Evolutionary conservation across 768 basidiomycete species (phyloP).

Genomic region (Boletus sp.): DNA sequence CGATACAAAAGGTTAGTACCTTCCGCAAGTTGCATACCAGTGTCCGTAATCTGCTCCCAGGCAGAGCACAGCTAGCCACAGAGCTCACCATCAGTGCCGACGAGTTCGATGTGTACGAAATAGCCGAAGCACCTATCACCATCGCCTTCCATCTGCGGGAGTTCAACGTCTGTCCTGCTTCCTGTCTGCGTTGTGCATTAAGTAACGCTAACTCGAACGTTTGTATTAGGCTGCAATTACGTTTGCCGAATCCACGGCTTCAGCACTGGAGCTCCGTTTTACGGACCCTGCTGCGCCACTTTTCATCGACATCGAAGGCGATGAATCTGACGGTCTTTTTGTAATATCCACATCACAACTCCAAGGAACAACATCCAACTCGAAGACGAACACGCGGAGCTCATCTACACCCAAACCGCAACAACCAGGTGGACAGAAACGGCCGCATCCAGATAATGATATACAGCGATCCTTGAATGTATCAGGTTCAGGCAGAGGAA

Average conservation of each 20-base stretch:
- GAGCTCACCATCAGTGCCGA: constrained; percentile 73
- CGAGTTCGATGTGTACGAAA: constrained; percentile 77
- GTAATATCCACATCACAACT: constrained; percentile 75
- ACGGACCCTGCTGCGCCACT: constrained; percentile 71
- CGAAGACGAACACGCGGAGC: constrained; percentile 7
- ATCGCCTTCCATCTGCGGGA: constrained; percentile 81
- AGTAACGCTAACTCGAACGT: background rate
- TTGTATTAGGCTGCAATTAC: constrained; percentile 67
- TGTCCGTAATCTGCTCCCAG: constrained; percentile 32
- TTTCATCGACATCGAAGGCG: constrained; percentile 73
- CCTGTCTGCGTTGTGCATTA: background rate
- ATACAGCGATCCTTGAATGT: constrained; percentile 28
- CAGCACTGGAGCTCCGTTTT: constrained; percentile 68
- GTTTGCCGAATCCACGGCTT: constrained; percentile 68
- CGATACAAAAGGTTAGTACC: constrained; percentile 55
- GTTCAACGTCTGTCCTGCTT: constrained; percentile 57
- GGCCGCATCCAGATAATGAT: constrained; percentile 23
- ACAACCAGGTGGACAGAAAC: constrained; percentile 17
- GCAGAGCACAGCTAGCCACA: constrained; percentile 62
- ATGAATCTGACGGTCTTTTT: constrained; percentile 62
- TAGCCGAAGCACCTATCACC: constrained; percentile 58
- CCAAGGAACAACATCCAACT: constrained; percentile 31
- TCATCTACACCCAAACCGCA: constrained; percentile 20
- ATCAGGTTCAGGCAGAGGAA: constrained; percentile 8
- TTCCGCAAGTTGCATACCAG: background rate